Conservation (phyloP, 768 basidiomycete genomes). For the Stropharia rugosoannulata region DNA sequence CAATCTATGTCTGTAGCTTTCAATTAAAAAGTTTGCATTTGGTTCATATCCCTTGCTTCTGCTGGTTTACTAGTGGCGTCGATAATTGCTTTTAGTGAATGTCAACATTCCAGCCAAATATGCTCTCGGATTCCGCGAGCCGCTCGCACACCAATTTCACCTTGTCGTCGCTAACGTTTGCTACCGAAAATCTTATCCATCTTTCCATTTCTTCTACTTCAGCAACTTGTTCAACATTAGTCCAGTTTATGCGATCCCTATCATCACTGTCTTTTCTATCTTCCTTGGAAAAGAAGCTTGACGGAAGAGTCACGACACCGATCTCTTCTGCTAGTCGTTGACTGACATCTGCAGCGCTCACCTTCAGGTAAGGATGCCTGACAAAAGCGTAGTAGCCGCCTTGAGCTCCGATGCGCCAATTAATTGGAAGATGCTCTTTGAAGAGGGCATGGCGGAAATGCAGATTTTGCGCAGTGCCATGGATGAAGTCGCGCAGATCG, state of each 20-base stretch:
- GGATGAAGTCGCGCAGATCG: conserved; percentile 51
- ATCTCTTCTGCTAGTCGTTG: conserved; percentile 54
- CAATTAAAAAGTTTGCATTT: no score
- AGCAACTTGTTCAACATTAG: conserved; percentile 7
- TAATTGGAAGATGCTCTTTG: conserved; percentile 38
- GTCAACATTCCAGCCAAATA: conserved; percentile 17
- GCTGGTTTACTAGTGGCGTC: not conserved
- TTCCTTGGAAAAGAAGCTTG: conserved; percentile 52
- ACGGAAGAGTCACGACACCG: conserved; percentile 70
- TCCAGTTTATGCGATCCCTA: conserved; percentile 31
- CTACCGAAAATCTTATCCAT: conserved; percentile 81
- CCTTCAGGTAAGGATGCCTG: conserved; percentile 53
- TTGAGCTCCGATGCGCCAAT: conserved; percentile 63
- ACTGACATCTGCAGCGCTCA: conserved; percentile 53
- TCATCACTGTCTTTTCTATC: conserved; percentile 29
- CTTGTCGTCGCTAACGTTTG: conserved; percentile 71
- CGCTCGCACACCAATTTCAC: conserved; percentile 52
- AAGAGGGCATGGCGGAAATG: conserved; percentile 58
- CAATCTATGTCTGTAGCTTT: no score
- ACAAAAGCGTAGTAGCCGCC: conserved; percentile 85
- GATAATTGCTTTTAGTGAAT: not conserved
- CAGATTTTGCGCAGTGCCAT: conserved; percentile 46
- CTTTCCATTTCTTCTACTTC: conserved; percentile 42
- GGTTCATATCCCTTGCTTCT: no score
- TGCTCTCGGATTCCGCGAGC: conserved; percentile 31